phyloP scores from a whole-genome alignment of 257 asterid genomes.

The Solanum chiquidenum region DNA sequence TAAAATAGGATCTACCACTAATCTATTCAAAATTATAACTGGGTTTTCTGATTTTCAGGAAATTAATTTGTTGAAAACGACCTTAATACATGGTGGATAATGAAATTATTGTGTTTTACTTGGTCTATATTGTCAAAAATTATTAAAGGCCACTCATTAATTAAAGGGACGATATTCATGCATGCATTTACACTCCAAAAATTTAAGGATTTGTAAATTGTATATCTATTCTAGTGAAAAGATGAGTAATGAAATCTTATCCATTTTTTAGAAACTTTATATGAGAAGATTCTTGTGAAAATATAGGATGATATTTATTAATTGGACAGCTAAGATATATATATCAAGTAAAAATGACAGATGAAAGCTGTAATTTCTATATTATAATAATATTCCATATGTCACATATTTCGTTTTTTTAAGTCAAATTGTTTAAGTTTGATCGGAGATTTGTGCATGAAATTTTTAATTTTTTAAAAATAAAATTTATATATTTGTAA shows the following conservation, averaged over 20 bases:
- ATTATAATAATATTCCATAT: not conserved
- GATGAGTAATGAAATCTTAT: not conserved
- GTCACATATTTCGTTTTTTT: no score
- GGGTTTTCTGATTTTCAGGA: not conserved
- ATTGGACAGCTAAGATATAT: not conserved
- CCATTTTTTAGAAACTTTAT: not conserved
- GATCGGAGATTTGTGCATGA: accelerated
- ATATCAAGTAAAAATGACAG: not conserved
- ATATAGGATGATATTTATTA: not conserved
- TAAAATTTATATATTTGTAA: no score
- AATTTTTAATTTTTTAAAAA: no score
- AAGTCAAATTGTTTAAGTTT: no score
- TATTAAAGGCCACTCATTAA: not conserved
- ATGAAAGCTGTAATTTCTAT: no score
- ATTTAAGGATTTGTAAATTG: not conserved
- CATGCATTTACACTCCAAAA: not conserved
- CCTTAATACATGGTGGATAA: not conserved
- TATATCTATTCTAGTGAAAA: not conserved
- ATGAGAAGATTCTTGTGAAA: not conserved
- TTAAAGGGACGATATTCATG: not conserved
- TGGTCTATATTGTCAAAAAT: not conserved
- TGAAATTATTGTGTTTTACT: not conserved
- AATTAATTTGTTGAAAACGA: not conserved
- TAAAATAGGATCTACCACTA: not conserved
- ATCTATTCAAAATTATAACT: not conserved